Base-by-base conservation (phyloP, 73 alveolate species). In the Paramecium tetraurelia region DNA sequence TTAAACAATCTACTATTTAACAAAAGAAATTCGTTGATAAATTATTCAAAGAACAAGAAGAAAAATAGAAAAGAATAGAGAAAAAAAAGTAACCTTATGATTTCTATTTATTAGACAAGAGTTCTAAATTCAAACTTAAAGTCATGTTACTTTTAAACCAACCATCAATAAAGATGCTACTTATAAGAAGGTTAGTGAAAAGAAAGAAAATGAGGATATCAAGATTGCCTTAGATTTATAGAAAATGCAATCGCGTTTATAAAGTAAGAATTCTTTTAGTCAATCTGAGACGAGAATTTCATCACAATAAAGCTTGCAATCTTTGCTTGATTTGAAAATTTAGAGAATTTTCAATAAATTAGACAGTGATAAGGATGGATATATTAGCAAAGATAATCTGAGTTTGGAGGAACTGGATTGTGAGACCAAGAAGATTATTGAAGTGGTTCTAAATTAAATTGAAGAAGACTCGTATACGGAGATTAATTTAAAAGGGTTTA, bases 301-400 rank as follows among this genome's bases (percentile, higher is more conserved):
- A 27, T 27, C 84, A 6, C 24, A 63, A 63, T 21, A 63, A 63
- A 63, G 46, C 7, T 53, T 11, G 0, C 21, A 21, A 11, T 72
- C 86, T 3, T 21, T 29, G n/a, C 35, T 40, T 36, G 86, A 72
- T 72, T 33, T 36, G 20, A 40, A 33, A 1, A 33, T 72, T 33
- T 4, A 29, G 20, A 72, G 21, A 11, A 72, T 72, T 3, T 72
- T 72, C 16, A 72, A 72, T 35, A 0, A 35, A 35, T 38, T 72
- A 20, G 86, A 72, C 40, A 43, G 40, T 20, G 86, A 72, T 72
- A 33, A 36, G 33, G 86, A 72, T 72, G 86, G 86, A 29, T 40
- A n/a, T 72, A 72, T 72, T 12, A 72, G 68, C 29, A 63, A 63
- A 24, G 84, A 63, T 22, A 63, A 63, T 14, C 11, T 33, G 5